Conservation (phyloP, 2,329 filamentous ascomycete species). For the Epichloe amarillans region DNA sequence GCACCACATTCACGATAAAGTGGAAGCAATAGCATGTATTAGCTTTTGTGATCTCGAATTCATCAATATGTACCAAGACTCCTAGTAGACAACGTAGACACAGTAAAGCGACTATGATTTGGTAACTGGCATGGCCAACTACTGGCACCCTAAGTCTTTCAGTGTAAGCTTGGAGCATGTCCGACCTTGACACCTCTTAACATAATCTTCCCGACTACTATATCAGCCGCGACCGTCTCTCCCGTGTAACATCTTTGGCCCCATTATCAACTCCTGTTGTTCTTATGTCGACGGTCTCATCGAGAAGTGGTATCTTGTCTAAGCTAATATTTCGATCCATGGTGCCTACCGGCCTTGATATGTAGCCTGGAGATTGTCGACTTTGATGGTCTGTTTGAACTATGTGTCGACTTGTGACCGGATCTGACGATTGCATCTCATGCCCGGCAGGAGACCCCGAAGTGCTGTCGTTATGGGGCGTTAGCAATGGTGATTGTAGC, state of each 20-base stretch:
- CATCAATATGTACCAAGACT: background rate
- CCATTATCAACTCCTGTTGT: constrained; percentile 31
- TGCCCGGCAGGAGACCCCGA: constrained; percentile 6
- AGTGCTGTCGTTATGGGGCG: constrained; percentile 15
- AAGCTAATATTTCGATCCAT: constrained; percentile 21
- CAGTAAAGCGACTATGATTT: background rate
- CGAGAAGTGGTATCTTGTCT: constrained; percentile 45
- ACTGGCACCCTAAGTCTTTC: background rate
- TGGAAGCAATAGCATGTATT: background rate
- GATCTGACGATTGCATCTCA: constrained; percentile 8
- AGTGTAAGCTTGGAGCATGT: background rate
- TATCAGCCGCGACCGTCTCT: constrained; percentile 26
- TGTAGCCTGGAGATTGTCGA: constrained; percentile 4
- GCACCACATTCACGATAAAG: background rate
- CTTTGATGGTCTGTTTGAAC: background rate
- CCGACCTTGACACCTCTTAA: background rate
- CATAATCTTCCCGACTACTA: background rate
- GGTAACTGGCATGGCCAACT: background rate
- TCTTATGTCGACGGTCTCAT: constrained; percentile 24
- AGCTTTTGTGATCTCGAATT: background rate
- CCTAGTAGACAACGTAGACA: background rate
- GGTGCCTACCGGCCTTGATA: constrained; percentile 9
- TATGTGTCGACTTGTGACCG: background rate
- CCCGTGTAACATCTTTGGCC: constrained; percentile 32
- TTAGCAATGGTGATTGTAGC: constrained; percentile 22